These are phyloP conservation scores for Phytophthora kernoviae DNA, from an alignment of 352 stramenopile species.

Conservation along the genomic window DNA sequence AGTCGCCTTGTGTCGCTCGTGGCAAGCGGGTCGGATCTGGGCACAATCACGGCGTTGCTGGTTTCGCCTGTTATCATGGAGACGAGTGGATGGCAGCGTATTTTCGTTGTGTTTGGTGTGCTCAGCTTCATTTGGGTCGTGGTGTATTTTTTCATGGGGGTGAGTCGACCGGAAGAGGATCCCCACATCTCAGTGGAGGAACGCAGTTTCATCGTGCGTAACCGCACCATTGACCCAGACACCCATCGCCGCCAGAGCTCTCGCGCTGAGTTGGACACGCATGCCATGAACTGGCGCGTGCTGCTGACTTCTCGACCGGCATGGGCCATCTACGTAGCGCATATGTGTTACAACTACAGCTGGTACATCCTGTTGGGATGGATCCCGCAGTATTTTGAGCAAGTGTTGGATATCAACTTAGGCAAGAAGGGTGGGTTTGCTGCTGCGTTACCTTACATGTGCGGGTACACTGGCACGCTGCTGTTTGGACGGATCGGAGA, in stretches of 20 bases:
- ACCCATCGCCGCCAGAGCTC: conserved; percentile 48
- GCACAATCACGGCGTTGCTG: conserved; percentile 80
- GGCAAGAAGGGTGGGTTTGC: conserved; percentile 66
- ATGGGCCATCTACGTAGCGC: conserved; percentile 86
- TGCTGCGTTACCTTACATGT: conserved; percentile 78
- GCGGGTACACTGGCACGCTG: conserved; percentile 76
- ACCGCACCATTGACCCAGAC: conserved; percentile 54
- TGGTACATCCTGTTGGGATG: conserved; percentile 89
- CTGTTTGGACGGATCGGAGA: conserved; percentile 76
- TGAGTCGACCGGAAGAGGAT: conserved; percentile 72
- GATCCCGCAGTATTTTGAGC: conserved; percentile 89
- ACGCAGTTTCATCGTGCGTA: conserved; percentile 66
- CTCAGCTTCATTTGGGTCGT: conserved; percentile 81
- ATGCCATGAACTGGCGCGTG: conserved; percentile 69
- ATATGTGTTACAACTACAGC: conserved; percentile 90
- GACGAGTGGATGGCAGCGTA: conserved; percentile 63
- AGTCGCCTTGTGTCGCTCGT: conserved; percentile 82
- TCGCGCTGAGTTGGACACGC: conserved; percentile 41
- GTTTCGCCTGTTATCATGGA: conserved; percentile 77
- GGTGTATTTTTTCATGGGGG: conserved; percentile 59
- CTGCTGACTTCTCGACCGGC: conserved; percentile 68
- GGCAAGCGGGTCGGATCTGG: conserved; percentile 79
- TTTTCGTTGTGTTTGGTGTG: conserved; percentile 79
- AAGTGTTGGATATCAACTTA: conserved; percentile 79
- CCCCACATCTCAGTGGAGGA: conserved; percentile 62